Conservation (phyloP, 2,329 filamentous ascomycete species). For the Epicoccum nigrum region DNA sequence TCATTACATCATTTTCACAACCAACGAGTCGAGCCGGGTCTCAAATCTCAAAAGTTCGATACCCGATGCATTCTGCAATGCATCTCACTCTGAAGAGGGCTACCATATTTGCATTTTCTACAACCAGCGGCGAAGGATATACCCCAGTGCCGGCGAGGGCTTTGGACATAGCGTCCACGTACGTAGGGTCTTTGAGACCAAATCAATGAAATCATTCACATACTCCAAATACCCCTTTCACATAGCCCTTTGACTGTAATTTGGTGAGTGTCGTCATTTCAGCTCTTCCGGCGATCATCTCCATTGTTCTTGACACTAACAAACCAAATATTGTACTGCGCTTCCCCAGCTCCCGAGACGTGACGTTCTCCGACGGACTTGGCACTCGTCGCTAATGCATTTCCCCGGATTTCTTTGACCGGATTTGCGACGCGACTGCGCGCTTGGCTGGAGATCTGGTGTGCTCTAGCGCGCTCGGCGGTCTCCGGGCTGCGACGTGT, state of each 20-base stretch:
- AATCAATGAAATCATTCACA: slow-evolving; percentile 12
- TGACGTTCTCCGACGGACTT: slow-evolving; percentile 18
- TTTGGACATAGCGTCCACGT: slow-evolving; percentile 21
- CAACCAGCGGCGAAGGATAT: slow-evolving; percentile 46
- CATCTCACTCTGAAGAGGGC: slow-evolving; percentile 37
- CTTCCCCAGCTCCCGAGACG: not conserved
- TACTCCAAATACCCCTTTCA: not conserved
- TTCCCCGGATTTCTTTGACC: slow-evolving; percentile 17
- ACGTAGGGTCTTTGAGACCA: slow-evolving; percentile 12
- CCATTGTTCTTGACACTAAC: not conserved
- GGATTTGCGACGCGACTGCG: slow-evolving; percentile 3
- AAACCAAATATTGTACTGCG: too few relatives aligned
- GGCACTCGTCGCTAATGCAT: not conserved
- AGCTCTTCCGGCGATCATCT: not conserved
- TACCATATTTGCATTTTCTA: slow-evolving; percentile 25
- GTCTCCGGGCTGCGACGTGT: slow-evolving; percentile 1
- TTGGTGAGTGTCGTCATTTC: not conserved
- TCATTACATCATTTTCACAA: slow-evolving; percentile 29
- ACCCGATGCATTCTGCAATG: slow-evolving; percentile 9
- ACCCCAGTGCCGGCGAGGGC: slow-evolving; percentile 43
- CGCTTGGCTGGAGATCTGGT: slow-evolving; percentile 13
- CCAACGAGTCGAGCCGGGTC: slow-evolving; percentile 35
- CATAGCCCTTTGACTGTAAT: not conserved
- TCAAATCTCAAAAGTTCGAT: slow-evolving; percentile 16
- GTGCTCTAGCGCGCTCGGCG: slow-evolving; percentile 12